phyloP scores from a whole-genome alignment of 192 early-diverging fungal genomes.

The Umbelopsis isabellina region DNA sequence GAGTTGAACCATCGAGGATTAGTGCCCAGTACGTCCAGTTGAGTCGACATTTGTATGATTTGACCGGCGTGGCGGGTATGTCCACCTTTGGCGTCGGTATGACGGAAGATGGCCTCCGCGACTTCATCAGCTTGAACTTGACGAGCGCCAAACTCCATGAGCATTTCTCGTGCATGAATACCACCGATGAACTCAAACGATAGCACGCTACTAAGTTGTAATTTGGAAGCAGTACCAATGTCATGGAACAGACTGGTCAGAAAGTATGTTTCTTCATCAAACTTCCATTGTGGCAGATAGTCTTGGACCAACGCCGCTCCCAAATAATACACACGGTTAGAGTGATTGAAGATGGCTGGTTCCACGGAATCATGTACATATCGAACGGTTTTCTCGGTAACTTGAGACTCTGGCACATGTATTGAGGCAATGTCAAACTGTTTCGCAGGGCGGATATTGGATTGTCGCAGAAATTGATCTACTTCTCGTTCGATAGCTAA shows the following conservation, averaged over 20 bases:
- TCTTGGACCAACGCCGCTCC: background rate
- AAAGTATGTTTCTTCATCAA: background rate
- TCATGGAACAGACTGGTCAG: background rate
- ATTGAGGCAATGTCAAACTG: conserved; percentile 15
- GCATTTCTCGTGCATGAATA: conserved; percentile 8
- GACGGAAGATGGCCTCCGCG: background rate
- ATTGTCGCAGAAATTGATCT: background rate
- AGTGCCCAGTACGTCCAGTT: background rate
- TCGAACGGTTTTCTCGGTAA: background rate
- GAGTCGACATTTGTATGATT: conserved; percentile 2
- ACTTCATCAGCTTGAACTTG: conserved; percentile 5
- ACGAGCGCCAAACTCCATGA: conserved; percentile 15
- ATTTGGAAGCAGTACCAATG: background rate
- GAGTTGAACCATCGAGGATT: background rate
- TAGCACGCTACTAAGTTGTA: background rate
- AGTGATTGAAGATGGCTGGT: conserved; percentile 4
- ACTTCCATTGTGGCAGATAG: conserved; percentile 13
- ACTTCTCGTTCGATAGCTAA: background rate
- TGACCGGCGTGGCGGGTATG: background rate
- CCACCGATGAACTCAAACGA: conserved; percentile 4
- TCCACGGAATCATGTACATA: background rate
- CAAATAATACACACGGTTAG: conserved; percentile 9
- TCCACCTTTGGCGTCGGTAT: background rate
- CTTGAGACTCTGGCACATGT: background rate
- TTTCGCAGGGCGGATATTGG: background rate